phyloP scores from a whole-genome alignment of 1,284 basidiomycete genomes.

The Tylopilus sp. region DNA sequence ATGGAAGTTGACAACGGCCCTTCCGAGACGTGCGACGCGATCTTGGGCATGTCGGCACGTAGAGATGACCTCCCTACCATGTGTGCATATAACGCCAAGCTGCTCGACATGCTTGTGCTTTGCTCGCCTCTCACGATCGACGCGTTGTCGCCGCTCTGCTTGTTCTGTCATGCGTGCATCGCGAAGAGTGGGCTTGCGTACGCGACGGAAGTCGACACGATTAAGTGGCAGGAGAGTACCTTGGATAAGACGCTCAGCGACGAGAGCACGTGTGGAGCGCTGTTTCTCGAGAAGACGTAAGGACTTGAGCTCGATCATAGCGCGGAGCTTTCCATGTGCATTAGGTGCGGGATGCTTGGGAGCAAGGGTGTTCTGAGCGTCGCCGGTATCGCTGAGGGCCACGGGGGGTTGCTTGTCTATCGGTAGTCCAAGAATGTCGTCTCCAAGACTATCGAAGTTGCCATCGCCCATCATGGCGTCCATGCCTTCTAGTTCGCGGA shows the following conservation, averaged over 20 bases:
- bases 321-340: conserved; percentile 79
- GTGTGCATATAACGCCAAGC: conserved; percentile 82
- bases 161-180: conserved; percentile 91
- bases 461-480: conserved; percentile 83
- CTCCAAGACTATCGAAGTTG: conserved; percentile 55
- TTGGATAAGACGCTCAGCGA: conserved; percentile 86
- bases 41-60: conserved; percentile 67
- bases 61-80: conserved; percentile 74
- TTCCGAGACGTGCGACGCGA: conserved; percentile 80
- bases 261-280: conserved; percentile 77
- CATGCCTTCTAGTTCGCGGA: conserved; percentile 83
- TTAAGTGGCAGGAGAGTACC: conserved; percentile 91
- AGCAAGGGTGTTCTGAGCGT: conserved; percentile 1
- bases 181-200: conserved; percentile 83
- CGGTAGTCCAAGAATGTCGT: conserved; percentile 39
- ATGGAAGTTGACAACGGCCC: conserved; percentile 86
- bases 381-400: neutral
- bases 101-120: conserved; percentile 98
- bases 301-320: conserved; percentile 92
- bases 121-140: conserved; percentile 88
- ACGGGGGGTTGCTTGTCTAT: conserved; percentile 44
- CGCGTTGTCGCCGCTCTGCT: conserved; percentile 88
- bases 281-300: conserved; percentile 93
- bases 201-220: conserved; percentile 86
- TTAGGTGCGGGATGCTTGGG: conserved; percentile 48